These are phyloP conservation scores for Ophiostoma sp. DNA, from an alignment of 2,329 filamentous ascomycete species.

Conservation along the genomic window DNA sequence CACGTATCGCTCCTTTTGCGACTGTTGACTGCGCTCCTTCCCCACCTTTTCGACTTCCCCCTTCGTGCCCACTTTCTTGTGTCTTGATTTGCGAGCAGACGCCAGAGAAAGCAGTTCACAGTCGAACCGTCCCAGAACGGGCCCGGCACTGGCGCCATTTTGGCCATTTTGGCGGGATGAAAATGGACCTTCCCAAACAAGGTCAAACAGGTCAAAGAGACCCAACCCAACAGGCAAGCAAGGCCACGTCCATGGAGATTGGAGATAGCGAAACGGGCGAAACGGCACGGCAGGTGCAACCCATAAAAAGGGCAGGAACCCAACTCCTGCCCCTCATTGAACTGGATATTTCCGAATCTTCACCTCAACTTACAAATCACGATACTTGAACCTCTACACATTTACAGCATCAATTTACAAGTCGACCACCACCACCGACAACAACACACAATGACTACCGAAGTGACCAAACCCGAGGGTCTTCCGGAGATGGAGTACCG, in stretches of 20 bases:
- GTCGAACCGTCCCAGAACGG: background rate
- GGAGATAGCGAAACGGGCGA: background rate
- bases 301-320: background rate
- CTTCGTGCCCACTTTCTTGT: background rate
- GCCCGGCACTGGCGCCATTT: constrained; percentile 13
- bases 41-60: background rate
- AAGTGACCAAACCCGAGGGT: constrained; percentile 11
- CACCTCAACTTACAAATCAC: background rate
- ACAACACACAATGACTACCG: constrained; percentile 14
- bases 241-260: background rate
- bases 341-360: background rate
- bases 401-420: background rate
- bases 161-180: constrained; percentile 4
- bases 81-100: background rate
- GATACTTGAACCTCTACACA: background rate
- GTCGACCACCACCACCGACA: background rate
- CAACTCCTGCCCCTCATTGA: background rate
- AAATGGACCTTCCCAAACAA: background rate
- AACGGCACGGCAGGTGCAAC: constrained; percentile 5
- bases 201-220: background rate
- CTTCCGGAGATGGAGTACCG: constrained; percentile 28
- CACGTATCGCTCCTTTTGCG: background rate
- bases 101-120: background rate
- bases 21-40: background rate
- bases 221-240: constrained; percentile 2